Conservation (phyloP, 768 basidiomycete genomes). For the Saitozyma sp. region DNA sequence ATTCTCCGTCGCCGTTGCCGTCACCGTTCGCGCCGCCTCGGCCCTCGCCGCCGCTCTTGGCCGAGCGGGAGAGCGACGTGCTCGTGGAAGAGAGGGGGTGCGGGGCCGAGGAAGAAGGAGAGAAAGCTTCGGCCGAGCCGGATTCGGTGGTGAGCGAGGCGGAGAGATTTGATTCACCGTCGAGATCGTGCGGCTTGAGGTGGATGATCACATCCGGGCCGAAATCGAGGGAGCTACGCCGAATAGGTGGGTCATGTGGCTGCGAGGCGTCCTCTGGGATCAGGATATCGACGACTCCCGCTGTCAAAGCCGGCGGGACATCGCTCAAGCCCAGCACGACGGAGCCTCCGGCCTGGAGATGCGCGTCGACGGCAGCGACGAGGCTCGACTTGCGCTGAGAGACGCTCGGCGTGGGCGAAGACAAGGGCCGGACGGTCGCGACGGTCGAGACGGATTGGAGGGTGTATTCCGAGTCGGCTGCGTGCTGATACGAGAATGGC, state of each 20-base stretch:
- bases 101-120: conserved; percentile 29
- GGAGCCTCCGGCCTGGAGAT: neutral
- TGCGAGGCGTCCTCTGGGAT: conserved; percentile 32
- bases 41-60: conserved; percentile 46
- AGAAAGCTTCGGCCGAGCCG: conserved; percentile 31
- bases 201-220: conserved; percentile 4
- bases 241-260: conserved; percentile 37
- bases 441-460: conserved; percentile 35
- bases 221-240: conserved; percentile 34
- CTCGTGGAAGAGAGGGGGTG: conserved; percentile 49
- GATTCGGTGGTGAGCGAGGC: conserved; percentile 26
- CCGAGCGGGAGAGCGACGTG: conserved; percentile 47
- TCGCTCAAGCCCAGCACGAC: conserved; percentile 17
- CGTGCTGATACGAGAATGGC: conserved; percentile 36
- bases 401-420: conserved; percentile 19
- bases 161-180: conserved; percentile 8
- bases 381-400: conserved; percentile 22
- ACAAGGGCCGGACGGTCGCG: conserved; percentile 28
- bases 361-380: neutral
- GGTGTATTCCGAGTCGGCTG: conserved; percentile 30
- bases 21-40: conserved; percentile 30
- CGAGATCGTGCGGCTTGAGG: conserved; percentile 6
- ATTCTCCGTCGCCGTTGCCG: conserved; percentile 3
- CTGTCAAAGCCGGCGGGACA: conserved; percentile 5
- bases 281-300: conserved; percentile 9